phyloP scores from a whole-genome alignment of 2,329 filamentous ascomycete genomes.

The Diaporthe batatas region DNA sequence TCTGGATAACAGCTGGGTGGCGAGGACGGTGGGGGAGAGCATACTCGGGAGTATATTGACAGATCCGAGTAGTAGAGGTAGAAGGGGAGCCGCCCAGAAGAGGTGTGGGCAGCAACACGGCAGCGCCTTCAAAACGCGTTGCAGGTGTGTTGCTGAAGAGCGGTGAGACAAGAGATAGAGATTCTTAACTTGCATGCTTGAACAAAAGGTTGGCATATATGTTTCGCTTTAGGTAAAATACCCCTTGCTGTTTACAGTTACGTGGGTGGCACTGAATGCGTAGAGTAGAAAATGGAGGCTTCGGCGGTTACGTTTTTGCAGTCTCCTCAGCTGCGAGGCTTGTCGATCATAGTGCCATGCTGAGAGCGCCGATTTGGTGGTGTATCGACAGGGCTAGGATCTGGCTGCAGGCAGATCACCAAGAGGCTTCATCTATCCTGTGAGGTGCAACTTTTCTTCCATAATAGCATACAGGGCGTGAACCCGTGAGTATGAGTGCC shows the following conservation, averaged over 20 bases:
- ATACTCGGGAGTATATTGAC: slow-evolving; percentile 6
- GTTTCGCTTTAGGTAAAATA: slow-evolving; percentile 33
- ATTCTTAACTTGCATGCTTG: slow-evolving; percentile 27
- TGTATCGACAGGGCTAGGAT: neutral
- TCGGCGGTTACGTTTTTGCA: neutral
- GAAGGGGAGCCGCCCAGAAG: slow-evolving; percentile 1
- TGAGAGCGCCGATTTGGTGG: neutral
- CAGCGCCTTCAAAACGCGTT: neutral
- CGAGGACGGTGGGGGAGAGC: slow-evolving; percentile 22
- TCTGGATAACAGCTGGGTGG: slow-evolving; percentile 38
- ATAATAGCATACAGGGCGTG: slow-evolving; percentile 31
- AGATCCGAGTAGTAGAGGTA: neutral
- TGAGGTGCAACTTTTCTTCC: slow-evolving; percentile 4
- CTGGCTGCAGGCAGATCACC: neutral
- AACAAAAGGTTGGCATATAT: slow-evolving; percentile 21
- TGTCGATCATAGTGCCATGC: neutral
- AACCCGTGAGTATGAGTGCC: slow-evolving; percentile 7
- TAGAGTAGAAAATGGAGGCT: slow-evolving; percentile 21
- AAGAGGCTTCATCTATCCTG: neutral
- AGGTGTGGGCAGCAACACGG: neutral
- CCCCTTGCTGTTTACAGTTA: slow-evolving; percentile 34
- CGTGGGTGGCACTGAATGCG: slow-evolving; percentile 23
- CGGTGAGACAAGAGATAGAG: neutral
- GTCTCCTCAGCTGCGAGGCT: neutral
- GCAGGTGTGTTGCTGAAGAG: slow-evolving; percentile 2